Evolutionary conservation across 306 rosid species (phyloP).

Genomic region (Luffa aegyptiaca): DNA sequence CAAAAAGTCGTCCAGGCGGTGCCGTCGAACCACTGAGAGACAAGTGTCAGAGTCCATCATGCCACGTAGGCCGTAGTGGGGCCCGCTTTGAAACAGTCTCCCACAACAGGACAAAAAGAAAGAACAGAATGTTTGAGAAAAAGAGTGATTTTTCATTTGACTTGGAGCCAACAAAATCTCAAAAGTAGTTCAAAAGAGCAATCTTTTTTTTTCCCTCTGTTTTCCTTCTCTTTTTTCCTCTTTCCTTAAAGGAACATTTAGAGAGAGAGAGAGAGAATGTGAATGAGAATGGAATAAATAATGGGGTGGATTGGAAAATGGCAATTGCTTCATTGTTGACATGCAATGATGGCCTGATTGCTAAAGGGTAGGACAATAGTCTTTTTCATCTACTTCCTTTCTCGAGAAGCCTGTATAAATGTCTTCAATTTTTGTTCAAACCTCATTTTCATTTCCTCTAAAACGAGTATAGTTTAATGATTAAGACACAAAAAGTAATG

Average conservation of each 20-base stretch:
- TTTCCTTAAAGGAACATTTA: no score
- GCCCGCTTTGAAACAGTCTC: constrained; percentile 7
- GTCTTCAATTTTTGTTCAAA: no score
- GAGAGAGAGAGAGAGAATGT: neutral
- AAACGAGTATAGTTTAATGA: no score
- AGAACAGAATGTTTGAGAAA: constrained; percentile 4
- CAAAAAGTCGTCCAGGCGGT: constrained; percentile 21
- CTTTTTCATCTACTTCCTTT: neutral
- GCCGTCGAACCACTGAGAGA: constrained; percentile 26
- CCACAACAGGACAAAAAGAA: neutral
- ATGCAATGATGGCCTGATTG: neutral
- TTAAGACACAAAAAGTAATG: no score
- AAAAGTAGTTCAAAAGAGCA: neutral
- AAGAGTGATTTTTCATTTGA: neutral
- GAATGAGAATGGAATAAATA: constrained; percentile 2
- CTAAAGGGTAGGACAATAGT: neutral
- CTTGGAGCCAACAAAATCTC: neutral
- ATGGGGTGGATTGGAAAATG: neutral
- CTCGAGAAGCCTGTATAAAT: no score
- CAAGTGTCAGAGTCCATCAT: constrained; percentile 5
- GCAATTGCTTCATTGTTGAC: neutral
- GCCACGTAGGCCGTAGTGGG: constrained; percentile 20
- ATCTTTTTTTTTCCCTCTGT: neutral
- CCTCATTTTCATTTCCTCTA: no score
- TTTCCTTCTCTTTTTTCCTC: neutral